Evolutionary conservation across 1,284 basidiomycete species (phyloP).

Genomic region (Cryptococcus sp.): DNA sequence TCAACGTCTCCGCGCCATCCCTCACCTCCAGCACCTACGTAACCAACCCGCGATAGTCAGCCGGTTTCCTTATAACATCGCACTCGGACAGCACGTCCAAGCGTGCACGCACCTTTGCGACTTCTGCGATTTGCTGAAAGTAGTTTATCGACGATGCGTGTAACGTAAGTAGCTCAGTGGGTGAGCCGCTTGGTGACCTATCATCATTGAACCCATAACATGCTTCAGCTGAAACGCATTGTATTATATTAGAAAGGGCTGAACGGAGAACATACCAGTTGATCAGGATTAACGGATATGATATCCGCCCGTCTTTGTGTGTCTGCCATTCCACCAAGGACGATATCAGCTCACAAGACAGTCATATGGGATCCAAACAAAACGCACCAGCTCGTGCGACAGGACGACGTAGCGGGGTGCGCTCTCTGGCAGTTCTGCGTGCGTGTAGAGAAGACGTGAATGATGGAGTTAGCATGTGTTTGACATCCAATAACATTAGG

Average conservation of each 20-base stretch:
- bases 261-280: conserved; percentile 64
- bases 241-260: neutral
- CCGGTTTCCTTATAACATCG: conserved; percentile 3
- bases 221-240: neutral
- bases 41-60: neutral
- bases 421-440: conserved; percentile 81
- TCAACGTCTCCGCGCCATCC: conserved; percentile 77
- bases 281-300: conserved; percentile 78
- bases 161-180: conserved; percentile 74
- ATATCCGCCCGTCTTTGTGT: conserved; percentile 79
- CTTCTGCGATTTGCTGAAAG: conserved; percentile 66
- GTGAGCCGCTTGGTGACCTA: conserved; percentile 65
- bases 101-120: conserved; percentile 43
- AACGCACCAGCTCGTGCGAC: conserved; percentile 69
- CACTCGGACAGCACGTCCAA: neutral
- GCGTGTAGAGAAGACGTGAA: no score
- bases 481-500: neutral
- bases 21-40: conserved; percentile 68
- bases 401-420: conserved; percentile 82
- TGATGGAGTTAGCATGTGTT: neutral
- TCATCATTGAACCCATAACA: conserved; percentile 1
- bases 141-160: conserved; percentile 78
- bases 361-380: neutral
- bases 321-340: conserved; percentile 41
- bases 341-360: neutral